A percentile compares a stretch with the other conserved stretches of the same genome.
These are phyloP conservation scores for Fraxinus sp. DNA, from an alignment of 305 asterid species.

Conservation along the genomic window DNA sequence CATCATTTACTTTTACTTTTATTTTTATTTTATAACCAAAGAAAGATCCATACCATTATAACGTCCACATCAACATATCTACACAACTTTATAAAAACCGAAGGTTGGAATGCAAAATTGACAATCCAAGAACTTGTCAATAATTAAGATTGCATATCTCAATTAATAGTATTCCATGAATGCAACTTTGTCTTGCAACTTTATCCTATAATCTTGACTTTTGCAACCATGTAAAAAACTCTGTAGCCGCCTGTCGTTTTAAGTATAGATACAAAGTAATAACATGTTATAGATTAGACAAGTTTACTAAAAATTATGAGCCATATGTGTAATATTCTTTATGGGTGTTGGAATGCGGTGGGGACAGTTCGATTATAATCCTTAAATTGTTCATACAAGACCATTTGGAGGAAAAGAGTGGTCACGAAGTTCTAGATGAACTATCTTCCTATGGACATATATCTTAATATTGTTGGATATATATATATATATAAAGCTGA, in stretches of 20 bases:
- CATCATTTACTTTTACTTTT: background rate
- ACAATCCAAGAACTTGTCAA: background rate
- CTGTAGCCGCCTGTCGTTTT: background rate
- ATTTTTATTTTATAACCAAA: background rate
- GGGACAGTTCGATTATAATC: too few species aligned
- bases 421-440: too few species aligned
- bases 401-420: too few species aligned
- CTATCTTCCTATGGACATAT: too few species aligned
- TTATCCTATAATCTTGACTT: background rate
- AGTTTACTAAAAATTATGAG: background rate
- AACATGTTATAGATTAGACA: background rate
- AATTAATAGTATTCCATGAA: background rate
- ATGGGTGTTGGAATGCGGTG: too few species aligned
- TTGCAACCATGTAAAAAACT: background rate
- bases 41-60: background rate
- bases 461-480: too few species aligned
- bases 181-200: background rate
- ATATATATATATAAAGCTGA: too few species aligned
- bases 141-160: background rate
- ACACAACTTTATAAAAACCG: background rate
- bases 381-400: too few species aligned
- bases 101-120: background rate
- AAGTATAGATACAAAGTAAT: background rate
- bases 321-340: too few species aligned
- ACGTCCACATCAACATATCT: background rate